Conservation (phyloP, 2,329 filamentous ascomycete species). For the Alternaria ventricosa region DNA sequence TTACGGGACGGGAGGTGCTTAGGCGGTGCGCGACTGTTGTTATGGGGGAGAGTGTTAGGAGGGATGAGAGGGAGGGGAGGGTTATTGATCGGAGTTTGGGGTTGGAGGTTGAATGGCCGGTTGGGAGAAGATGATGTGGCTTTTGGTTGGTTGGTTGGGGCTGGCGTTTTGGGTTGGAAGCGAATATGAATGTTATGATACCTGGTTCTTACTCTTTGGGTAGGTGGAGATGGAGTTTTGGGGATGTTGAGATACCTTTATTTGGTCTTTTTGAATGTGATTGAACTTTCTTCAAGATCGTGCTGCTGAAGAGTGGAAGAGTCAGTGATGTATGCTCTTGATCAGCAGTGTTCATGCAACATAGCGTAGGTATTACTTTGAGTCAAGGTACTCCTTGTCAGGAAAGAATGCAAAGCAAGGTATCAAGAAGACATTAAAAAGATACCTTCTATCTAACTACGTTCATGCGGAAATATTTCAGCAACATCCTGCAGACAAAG, state of each 20-base stretch:
- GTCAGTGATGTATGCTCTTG: too few species aligned
- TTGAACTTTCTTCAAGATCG: neutral
- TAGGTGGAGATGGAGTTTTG: neutral
- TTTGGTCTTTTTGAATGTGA: neutral
- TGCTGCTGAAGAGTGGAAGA: neutral
- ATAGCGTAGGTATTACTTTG: too few species aligned
- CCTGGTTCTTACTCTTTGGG: neutral
- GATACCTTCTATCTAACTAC: too few species aligned
- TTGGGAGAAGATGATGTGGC: neutral
- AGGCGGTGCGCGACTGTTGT: constrained; percentile 42
- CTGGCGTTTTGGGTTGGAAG: neutral
- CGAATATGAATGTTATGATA: neutral
- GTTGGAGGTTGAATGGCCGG: constrained; percentile 22
- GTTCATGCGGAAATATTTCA: too few species aligned
- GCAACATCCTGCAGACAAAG: neutral
- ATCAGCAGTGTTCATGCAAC: too few species aligned
- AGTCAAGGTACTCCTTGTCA: too few species aligned
- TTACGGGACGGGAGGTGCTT: constrained; percentile 37
- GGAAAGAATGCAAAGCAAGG: neutral
- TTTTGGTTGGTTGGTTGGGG: neutral
- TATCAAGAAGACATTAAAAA: neutral
- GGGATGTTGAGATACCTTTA: neutral
- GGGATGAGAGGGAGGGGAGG: constrained; percentile 43
- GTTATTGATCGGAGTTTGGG: constrained; percentile 24
- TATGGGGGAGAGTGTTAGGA: constrained; percentile 41